Evolutionary conservation across 805 yeast genomes (phyloP).

Genomic region (Ogataea angusta): DNA sequence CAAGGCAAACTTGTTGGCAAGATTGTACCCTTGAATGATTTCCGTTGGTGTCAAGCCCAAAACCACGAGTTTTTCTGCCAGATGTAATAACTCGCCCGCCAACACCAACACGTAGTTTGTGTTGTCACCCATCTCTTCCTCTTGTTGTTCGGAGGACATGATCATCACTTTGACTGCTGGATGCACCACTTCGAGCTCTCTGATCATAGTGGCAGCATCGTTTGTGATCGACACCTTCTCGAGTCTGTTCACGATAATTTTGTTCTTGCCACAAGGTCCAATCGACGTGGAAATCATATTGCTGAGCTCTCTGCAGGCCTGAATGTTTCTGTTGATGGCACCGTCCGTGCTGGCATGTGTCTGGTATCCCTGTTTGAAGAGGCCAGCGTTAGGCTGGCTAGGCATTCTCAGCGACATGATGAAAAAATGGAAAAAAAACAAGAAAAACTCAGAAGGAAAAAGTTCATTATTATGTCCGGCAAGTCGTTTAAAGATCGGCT

Average conservation of each 20-base stretch:
- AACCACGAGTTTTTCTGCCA: conserved; percentile 79
- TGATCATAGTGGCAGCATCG: conserved; percentile 97
- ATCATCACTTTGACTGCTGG: conserved; percentile 95
- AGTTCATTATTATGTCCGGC: conserved; percentile 6
- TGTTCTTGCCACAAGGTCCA: conserved; percentile 97
- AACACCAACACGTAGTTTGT: conserved; percentile 87
- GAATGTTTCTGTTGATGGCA: conserved; percentile 86
- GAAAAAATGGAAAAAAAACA: conserved; percentile 8
- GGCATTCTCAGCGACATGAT: conserved; percentile 88
- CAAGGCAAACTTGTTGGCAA: conserved; percentile 76
- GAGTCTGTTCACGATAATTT: conserved; percentile 86
- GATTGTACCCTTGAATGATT: conserved; percentile 85
- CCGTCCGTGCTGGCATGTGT: conserved; percentile 88
- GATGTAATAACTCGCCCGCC: conserved; percentile 87
- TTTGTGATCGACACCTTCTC: conserved; percentile 87
- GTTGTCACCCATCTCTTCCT: conserved; percentile 95
- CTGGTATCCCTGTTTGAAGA: conserved; percentile 94
- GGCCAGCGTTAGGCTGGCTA: conserved; percentile 86
- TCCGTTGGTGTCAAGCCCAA: conserved; percentile 90
- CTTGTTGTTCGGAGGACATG: conserved; percentile 97
- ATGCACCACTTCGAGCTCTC: conserved; percentile 90
- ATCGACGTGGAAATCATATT: conserved; percentile 89
- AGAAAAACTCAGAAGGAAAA: conserved; percentile 2
- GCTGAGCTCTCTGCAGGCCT: conserved; percentile 91
- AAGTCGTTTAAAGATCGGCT: conserved; percentile 26